Conservation (phyloP, 2,329 filamentous ascomycete genomes). For the Cordyceps farinosa region DNA sequence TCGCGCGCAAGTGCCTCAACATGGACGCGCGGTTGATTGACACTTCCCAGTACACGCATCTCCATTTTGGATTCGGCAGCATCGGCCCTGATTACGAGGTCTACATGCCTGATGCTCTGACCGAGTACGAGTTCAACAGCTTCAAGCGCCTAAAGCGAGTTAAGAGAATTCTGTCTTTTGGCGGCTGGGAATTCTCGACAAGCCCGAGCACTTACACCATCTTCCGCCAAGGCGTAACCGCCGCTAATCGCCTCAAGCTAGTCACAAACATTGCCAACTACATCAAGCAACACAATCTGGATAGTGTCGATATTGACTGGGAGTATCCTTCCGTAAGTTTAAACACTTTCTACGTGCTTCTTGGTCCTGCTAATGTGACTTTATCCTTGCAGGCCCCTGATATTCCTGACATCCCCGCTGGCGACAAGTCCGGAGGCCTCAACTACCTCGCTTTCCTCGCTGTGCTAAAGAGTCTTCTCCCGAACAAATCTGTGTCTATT, state of each 20-base stretch:
- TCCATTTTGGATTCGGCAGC: conserved; percentile 27
- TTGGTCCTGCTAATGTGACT: too few species aligned
- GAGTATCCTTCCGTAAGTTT: conserved; percentile 19
- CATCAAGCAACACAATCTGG: background rate
- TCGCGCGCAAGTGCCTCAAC: conserved; percentile 20
- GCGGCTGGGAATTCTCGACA: conserved; percentile 43
- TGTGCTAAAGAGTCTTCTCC: conserved; percentile 10
- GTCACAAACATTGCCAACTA: conserved; percentile 27
- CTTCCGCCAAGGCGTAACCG: conserved; percentile 31
- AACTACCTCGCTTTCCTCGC: conserved; percentile 17
- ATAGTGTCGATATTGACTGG: conserved; percentile 16
- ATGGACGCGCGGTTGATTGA: conserved; percentile 26
- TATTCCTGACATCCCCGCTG: conserved; percentile 19
- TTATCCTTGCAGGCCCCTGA: too few species aligned
- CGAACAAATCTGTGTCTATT: conserved; percentile 22
- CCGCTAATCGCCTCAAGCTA: conserved; percentile 31
- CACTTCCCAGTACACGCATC: conserved; percentile 19
- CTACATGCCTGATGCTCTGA: too few species aligned
- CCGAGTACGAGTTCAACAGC: conserved; percentile 26
- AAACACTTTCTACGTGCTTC: too few species aligned
- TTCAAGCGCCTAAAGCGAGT: conserved; percentile 26
- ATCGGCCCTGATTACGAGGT: conserved; percentile 24
- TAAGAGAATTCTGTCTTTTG: conserved; percentile 40
- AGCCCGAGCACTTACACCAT: conserved; percentile 33
- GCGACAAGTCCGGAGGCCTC: conserved; percentile 12